These are phyloP conservation scores for Tuber microsphaerosporum DNA, from an alignment of 495 filamentous ascomycete genomes.

Conservation along the genomic window DNA sequence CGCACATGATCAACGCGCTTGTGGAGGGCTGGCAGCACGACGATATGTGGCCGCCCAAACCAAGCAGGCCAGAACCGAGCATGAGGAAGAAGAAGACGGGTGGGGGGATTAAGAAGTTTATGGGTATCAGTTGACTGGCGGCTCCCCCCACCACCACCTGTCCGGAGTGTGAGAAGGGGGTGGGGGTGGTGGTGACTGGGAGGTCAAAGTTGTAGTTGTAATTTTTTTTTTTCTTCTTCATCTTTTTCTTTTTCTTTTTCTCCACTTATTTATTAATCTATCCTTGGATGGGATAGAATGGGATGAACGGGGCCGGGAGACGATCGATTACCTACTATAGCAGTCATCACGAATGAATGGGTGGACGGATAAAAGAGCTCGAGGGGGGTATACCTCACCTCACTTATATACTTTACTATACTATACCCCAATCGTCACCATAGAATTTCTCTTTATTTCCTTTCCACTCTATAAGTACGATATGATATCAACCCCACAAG, in stretches of 20 bases:
- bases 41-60: constrained; percentile 84
- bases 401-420: neutral
- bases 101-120: constrained; percentile 42
- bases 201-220: constrained; percentile 2
- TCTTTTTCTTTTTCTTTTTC: neutral
- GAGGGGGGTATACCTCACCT: neutral
- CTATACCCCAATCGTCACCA: neutral
- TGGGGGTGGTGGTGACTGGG: neutral
- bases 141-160: neutral
- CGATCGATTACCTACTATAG: neutral
- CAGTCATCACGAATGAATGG: neutral
- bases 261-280: neutral
- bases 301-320: neutral
- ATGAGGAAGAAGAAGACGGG: constrained; percentile 36
- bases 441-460: neutral
- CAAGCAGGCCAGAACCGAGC: constrained; percentile 42
- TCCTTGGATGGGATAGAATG: neutral
- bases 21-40: constrained; percentile 90
- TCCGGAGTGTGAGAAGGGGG: neutral
- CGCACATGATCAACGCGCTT: constrained; percentile 69
- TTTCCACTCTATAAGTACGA: neutral
- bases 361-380: neutral
- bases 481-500: neutral
- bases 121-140: neutral
- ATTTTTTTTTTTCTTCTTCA: neutral